Percentiles rank a stretch among this genome's conserved stretches.
Conservation (phyloP, 352 stramenopile species). For the Lagenidium sp. region DNA sequence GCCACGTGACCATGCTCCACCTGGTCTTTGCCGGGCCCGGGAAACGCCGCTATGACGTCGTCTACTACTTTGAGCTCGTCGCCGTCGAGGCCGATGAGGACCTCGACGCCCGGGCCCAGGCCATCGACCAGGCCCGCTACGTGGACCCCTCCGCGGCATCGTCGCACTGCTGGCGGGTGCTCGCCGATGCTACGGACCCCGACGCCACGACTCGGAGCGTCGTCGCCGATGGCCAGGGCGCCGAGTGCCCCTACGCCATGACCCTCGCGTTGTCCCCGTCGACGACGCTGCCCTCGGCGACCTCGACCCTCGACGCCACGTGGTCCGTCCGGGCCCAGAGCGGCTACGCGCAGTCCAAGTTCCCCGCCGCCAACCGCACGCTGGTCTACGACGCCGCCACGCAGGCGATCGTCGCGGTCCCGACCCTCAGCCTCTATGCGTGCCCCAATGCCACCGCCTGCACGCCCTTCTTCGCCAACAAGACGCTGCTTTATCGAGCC, state of each 20-base stretch:
- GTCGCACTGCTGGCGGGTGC: constrained; percentile 40
- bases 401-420: constrained; percentile 22
- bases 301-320: constrained; percentile 9
- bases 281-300: constrained; percentile 1
- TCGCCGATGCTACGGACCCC: constrained; percentile 14
- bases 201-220: constrained; percentile 20
- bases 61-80: constrained; percentile 43
- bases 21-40: constrained; percentile 26
- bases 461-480: constrained; percentile 29
- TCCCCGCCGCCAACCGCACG: constrained; percentile 21
- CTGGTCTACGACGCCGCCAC: constrained; percentile 22
- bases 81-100: constrained; percentile 17
- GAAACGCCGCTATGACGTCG: constrained; percentile 40
- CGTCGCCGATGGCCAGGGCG: constrained; percentile 17
- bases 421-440: constrained; percentile 30
- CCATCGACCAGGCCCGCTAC: too few species aligned
- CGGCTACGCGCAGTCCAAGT: constrained; percentile 9
- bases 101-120: constrained; percentile 18
- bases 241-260: constrained; percentile 35
- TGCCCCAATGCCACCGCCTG: constrained; percentile 23
- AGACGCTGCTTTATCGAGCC: constrained; percentile 19
- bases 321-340: constrained; percentile 7
- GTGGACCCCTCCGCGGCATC: too few species aligned
- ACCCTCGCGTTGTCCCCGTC: constrained; percentile 19
- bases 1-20: constrained; percentile 31